Conservation (phyloP, 2,329 filamentous ascomycete species). For the Chaetomiaceae sp. region DNA sequence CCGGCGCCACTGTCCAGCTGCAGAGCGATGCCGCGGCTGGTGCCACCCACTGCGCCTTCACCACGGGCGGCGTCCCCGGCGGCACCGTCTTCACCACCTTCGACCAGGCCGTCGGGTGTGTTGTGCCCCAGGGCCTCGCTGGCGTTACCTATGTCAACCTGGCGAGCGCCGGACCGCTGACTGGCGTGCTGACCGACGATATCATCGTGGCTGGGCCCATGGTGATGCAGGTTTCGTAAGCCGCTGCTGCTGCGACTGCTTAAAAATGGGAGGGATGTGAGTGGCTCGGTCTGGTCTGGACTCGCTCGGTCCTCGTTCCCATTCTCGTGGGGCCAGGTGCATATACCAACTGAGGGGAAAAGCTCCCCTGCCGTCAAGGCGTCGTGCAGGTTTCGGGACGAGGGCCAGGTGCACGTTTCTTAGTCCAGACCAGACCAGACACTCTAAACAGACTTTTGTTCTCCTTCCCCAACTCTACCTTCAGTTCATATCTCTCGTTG, state of each 20-base stretch:
- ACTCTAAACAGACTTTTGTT: neutral
- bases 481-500: conserved; percentile 5
- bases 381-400: too few species aligned
- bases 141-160: conserved; percentile 66
- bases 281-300: neutral
- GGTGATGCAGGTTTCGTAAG: conserved; percentile 50
- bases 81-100: conserved; percentile 59
- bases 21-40: conserved; percentile 46
- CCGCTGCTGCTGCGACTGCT: too few species aligned
- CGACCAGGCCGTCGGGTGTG: conserved; percentile 50
- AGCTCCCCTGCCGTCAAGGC: too few species aligned
- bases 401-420: too few species aligned
- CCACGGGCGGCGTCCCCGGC: conserved; percentile 54
- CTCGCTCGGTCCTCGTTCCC: too few species aligned
- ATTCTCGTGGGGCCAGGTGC: too few species aligned
- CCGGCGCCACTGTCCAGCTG: conserved; percentile 44
- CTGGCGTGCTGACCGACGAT: conserved; percentile 53
- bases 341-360: too few species aligned
- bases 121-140: conserved; percentile 56
- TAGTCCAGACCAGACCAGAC: neutral
- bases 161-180: conserved; percentile 49
- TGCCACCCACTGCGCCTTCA: conserved; percentile 63
- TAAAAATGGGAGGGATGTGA: neutral
- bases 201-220: conserved; percentile 64
- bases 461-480: neutral